A percentile compares a stretch with the other conserved stretches of the same genome.
These are phyloP conservation scores for Dothidotthia symphoricarpi DNA, from an alignment of 2,329 filamentous ascomycete genomes.

Conservation along the genomic window DNA sequence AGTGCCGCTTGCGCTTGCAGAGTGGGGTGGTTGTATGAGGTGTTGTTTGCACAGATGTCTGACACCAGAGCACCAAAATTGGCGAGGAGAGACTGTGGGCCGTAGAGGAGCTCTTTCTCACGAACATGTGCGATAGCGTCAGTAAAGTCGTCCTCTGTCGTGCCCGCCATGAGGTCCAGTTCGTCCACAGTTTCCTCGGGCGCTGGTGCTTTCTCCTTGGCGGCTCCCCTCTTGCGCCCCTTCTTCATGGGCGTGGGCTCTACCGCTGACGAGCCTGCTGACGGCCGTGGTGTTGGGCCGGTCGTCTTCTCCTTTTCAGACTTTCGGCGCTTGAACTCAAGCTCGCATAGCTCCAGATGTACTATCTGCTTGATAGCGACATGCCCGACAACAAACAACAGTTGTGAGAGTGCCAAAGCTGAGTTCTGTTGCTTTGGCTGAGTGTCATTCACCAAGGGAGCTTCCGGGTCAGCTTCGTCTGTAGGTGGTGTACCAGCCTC, in stretches of 20 bases:
- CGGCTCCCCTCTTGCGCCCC: constrained; percentile 41
- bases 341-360: constrained; percentile 93
- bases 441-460: constrained; percentile 26
- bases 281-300: constrained; percentile 35
- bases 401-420: constrained; percentile 77
- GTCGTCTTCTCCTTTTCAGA: constrained; percentile 75
- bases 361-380: constrained; percentile 99
- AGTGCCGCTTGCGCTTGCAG: constrained; percentile 91
- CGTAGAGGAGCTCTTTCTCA: constrained; percentile 80
- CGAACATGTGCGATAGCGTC: constrained; percentile 83
- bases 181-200: constrained; percentile 71
- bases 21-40: constrained; percentile 81
- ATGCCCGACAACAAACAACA: constrained; percentile 93
- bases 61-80: constrained; percentile 88
- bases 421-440: constrained; percentile 58
- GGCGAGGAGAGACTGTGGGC: constrained; percentile 77
- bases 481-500: constrained; percentile 16
- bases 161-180: constrained; percentile 93
- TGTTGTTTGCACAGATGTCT: constrained; percentile 90
- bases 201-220: constrained; percentile 46
- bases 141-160: constrained; percentile 90
- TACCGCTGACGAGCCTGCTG: constrained; percentile 17
- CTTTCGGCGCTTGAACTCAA: constrained; percentile 96
- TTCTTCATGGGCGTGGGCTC: constrained; percentile 42
- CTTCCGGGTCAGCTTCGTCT: constrained; percentile 21